Conservation (phyloP, 352 stramenopile species). For the Paralagenidium karlingii region DNA sequence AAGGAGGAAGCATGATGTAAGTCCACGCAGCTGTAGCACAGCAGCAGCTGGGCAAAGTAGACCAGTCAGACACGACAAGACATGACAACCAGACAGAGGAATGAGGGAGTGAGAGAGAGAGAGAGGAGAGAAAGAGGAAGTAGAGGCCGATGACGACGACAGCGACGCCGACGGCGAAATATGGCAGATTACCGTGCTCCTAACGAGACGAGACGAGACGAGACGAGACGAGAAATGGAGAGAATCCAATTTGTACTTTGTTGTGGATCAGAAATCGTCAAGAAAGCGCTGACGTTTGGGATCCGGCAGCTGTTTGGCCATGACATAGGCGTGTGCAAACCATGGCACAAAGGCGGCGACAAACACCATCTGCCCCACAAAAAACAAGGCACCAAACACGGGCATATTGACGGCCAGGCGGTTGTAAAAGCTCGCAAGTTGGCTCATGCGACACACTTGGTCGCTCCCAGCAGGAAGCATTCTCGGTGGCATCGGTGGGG, state of each 20-base stretch:
- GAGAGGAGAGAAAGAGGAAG: too few species aligned
- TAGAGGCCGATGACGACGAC: too few species aligned
- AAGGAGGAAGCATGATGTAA: too few species aligned
- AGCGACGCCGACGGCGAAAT: too few species aligned
- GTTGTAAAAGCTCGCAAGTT: conserved; percentile 76
- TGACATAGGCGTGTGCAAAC: conserved; percentile 57
- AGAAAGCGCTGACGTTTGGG: conserved; percentile 55
- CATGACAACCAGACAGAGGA: too few species aligned
- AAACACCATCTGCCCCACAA: conserved; percentile 60
- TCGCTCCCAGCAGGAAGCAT: too few species aligned
- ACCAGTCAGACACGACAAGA: too few species aligned
- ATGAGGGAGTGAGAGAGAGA: too few species aligned
- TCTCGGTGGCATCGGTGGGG: too few species aligned
- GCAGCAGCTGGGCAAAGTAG: too few species aligned
- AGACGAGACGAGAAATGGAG: background rate
- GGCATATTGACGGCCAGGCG: conserved; percentile 49
- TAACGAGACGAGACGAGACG: background rate
- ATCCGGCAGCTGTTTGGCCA: conserved; percentile 43
- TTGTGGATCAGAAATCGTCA: conserved; percentile 21
- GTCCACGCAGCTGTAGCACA: too few species aligned
- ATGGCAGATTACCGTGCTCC: background rate
- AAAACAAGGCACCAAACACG: conserved; percentile 64
- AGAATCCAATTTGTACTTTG: background rate
- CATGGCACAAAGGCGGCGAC: conserved; percentile 65
- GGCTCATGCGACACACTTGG: conserved; percentile 39